phyloP scores from a whole-genome alignment of 176 grass and related monocot genomes.

The Aegilops bicornis region DNA sequence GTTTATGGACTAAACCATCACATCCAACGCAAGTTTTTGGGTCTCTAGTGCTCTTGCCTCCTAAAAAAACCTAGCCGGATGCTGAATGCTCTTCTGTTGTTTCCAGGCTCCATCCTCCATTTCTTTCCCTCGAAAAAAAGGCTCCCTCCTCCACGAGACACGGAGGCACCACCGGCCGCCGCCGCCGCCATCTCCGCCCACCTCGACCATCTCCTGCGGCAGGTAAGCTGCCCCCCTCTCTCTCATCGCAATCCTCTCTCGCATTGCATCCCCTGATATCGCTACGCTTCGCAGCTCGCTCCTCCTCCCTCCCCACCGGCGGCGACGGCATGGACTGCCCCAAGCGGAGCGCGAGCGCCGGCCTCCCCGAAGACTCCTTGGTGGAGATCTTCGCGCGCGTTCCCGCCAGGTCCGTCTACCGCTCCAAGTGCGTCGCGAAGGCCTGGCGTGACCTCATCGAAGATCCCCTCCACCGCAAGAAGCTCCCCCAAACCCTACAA shows the following conservation, averaged over 20 bases:
- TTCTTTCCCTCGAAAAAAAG: neutral
- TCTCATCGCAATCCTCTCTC: neutral
- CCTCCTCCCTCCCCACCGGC: neutral
- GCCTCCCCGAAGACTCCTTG: neutral
- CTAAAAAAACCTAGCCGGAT: too few species aligned
- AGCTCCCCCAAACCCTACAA: constrained; percentile 1
- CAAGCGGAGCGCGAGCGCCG: neutral
- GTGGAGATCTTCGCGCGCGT: neutral
- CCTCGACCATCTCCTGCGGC: neutral
- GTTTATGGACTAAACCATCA: too few species aligned
- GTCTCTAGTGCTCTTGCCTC: too few species aligned
- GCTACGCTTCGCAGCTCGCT: neutral
- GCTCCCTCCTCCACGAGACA: neutral
- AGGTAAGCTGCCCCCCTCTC: neutral
- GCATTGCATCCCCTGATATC: neutral
- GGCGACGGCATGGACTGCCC: neutral
- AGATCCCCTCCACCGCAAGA: constrained; percentile 1
- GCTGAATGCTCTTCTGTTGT: too few species aligned
- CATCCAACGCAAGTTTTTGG: too few species aligned
- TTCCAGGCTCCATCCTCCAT: too few species aligned
- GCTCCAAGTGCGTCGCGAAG: neutral
- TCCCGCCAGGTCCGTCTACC: neutral
- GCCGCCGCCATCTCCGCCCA: neutral
- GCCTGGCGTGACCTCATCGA: constrained; percentile 6
- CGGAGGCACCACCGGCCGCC: neutral